Percentiles rank a stretch among this genome's conserved stretches.
phyloP scores from a whole-genome alignment of 495 filamentous ascomycete genomes.

The Delitschia confertaspora region DNA sequence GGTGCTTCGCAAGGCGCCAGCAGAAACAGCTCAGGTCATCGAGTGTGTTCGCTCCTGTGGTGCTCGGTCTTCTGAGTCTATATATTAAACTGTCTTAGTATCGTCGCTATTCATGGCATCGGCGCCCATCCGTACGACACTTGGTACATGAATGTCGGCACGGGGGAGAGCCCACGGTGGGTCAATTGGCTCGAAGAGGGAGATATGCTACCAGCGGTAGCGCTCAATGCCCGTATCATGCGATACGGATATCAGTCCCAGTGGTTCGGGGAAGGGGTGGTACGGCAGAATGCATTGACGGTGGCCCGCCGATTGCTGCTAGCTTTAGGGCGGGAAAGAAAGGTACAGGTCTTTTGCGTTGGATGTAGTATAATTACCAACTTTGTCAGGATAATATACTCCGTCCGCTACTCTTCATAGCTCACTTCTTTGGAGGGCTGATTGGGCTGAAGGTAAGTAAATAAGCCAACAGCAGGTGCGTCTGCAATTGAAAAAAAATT shows the following conservation, averaged over 20 bases:
- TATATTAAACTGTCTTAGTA: constrained; percentile 16
- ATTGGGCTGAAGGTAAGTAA: constrained; percentile 9
- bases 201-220: constrained; percentile 24
- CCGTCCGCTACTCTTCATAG: constrained; percentile 16
- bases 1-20: constrained; percentile 15
- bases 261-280: constrained; percentile 20
- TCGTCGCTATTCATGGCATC: constrained; percentile 28
- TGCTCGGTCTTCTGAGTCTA: neutral
- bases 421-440: constrained; percentile 12
- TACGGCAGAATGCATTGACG: constrained; percentile 18
- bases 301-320: constrained; percentile 10
- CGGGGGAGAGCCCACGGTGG: constrained; percentile 11
- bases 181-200: constrained; percentile 27
- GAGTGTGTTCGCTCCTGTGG: constrained; percentile 9
- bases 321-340: constrained; percentile 7
- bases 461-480: neutral
- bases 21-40: constrained; percentile 15
- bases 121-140: constrained; percentile 27
- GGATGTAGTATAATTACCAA: constrained; percentile 1
- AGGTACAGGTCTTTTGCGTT: neutral
- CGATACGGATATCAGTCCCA: constrained; percentile 27
- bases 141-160: constrained; percentile 27
- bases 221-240: constrained; percentile 26
- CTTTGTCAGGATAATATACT: constrained; percentile 3
- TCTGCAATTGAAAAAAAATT: neutral